Percentiles rank a stretch among this genome's conserved stretches.
Conservation (phyloP, 768 basidiomycete genomes). For the Serendipita sp. region DNA sequence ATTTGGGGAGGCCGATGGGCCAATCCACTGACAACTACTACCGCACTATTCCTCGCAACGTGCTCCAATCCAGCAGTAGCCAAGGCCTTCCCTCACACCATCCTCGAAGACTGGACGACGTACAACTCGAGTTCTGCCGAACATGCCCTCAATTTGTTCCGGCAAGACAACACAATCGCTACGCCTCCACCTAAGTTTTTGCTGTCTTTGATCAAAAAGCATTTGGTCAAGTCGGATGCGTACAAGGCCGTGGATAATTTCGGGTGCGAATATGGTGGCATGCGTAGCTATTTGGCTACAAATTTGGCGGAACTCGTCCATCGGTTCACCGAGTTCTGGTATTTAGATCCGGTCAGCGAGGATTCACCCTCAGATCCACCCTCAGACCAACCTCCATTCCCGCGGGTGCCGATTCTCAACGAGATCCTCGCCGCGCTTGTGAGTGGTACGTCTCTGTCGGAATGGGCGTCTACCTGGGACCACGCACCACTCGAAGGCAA, state of each 20-base stretch:
- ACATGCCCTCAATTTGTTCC: not conserved
- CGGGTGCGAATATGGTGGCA: slow-evolving; percentile 14
- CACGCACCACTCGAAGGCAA: not conserved
- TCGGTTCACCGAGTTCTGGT: slow-evolving; percentile 10
- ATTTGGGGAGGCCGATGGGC: not conserved
- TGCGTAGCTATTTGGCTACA: slow-evolving; percentile 12
- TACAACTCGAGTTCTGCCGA: not conserved
- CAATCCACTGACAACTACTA: not conserved
- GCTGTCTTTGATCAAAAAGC: not conserved
- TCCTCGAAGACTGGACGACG: not conserved
- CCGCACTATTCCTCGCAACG: not conserved
- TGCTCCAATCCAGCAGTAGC: not conserved
- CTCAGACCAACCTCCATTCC: too few relatives aligned
- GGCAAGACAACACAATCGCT: not conserved
- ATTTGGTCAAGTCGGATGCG: slow-evolving; percentile 10
- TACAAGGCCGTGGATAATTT: slow-evolving; percentile 14
- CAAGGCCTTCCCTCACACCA: not conserved
- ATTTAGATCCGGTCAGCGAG: not conserved
- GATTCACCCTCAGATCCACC: not conserved
- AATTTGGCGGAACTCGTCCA: slow-evolving; percentile 10
- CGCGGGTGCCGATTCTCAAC: not conserved
- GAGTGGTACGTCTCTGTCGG: not conserved
- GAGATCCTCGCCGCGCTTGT: not conserved
- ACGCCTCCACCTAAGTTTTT: not conserved
- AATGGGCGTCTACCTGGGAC: not conserved